phyloP scores from a whole-genome alignment of 2,329 filamentous ascomycete genomes.

The Talaromyces pinophilus region DNA sequence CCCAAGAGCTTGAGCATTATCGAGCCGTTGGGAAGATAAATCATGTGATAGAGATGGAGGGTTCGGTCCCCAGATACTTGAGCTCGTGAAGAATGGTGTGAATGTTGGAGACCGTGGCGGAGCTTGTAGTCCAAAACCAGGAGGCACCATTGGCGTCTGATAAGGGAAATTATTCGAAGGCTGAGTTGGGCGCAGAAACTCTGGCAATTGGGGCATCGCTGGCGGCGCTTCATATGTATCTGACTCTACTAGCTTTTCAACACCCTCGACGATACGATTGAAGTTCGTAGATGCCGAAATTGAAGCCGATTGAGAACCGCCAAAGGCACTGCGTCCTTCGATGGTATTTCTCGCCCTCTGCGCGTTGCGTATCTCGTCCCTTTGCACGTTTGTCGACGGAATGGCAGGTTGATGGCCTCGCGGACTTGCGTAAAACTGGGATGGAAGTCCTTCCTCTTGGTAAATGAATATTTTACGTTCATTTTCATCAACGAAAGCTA shows the following conservation, averaged over 20 bases:
- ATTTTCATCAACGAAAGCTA: conserved; percentile 50
- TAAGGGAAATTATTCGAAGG: conserved; percentile 23
- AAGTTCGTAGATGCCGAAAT: conserved; percentile 46
- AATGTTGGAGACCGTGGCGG: conserved; percentile 34
- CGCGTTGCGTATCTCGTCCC: conserved; percentile 39
- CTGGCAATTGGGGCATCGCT: conserved; percentile 30
- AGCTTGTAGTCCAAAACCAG: conserved; percentile 35
- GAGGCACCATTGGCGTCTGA: conserved; percentile 36
- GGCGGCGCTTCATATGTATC: conserved; percentile 41
- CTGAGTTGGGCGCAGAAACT: conserved; percentile 28
- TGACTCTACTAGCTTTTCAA: conserved; percentile 43
- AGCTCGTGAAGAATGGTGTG: conserved; percentile 37
- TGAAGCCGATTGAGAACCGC: conserved; percentile 52
- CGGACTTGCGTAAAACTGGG: conserved; percentile 52
- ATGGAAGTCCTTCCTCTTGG: conserved; percentile 55
- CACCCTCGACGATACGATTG: conserved; percentile 43
- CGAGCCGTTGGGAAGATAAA: conserved; percentile 38
- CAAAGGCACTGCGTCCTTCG: conserved; percentile 38
- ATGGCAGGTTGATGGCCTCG: conserved; percentile 44
- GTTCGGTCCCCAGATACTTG: conserved; percentile 49
- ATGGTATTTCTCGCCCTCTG: conserved; percentile 30
- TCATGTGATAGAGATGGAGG: conserved; percentile 38
- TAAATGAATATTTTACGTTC: conserved; percentile 53
- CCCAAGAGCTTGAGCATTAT: conserved; percentile 25
- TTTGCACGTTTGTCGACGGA: conserved; percentile 44